A percentile compares a stretch with the other conserved stretches of the same genome.
Evolutionary conservation across 305 asterid genomes (phyloP).

Genomic region (Fraxinus greggii): DNA sequence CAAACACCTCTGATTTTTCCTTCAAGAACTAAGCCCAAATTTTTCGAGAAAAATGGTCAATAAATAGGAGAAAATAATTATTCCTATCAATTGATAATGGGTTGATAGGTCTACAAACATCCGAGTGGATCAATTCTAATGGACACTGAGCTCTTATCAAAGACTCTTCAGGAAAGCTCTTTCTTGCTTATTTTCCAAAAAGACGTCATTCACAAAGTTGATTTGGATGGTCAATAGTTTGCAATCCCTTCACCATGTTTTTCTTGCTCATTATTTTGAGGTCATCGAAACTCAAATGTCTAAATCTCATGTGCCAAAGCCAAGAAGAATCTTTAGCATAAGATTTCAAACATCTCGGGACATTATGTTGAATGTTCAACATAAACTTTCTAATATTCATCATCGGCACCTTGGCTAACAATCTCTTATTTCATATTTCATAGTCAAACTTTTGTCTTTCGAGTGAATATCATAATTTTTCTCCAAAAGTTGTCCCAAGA

Average conservation of each 20-base stretch:
- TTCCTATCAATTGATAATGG: background rate
- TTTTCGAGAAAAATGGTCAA: background rate
- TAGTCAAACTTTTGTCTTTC: background rate
- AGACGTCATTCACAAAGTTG: slow-evolving; percentile 5
- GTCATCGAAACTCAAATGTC: background rate
- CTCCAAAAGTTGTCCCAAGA: background rate
- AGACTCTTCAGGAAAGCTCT: background rate
- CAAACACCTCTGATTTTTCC: background rate
- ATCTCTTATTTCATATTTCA: background rate
- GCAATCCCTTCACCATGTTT: background rate
- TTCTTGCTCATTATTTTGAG: background rate
- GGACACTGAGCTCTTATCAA: background rate
- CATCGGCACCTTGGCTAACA: background rate
- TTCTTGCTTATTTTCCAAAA: background rate
- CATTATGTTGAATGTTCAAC: background rate
- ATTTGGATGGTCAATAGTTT: background rate
- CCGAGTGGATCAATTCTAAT: background rate
- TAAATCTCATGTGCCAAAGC: background rate
- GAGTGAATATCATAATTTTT: background rate
- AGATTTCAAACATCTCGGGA: background rate
- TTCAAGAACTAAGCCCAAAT: slow-evolving; percentile 1
- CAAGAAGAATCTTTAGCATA: background rate
- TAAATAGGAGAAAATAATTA: background rate
- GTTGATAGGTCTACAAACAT: background rate
- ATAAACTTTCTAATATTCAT: background rate